Base-by-base conservation (phyloP, 2,329 filamentous ascomycete genomes). In the Botrytis aclada region DNA sequence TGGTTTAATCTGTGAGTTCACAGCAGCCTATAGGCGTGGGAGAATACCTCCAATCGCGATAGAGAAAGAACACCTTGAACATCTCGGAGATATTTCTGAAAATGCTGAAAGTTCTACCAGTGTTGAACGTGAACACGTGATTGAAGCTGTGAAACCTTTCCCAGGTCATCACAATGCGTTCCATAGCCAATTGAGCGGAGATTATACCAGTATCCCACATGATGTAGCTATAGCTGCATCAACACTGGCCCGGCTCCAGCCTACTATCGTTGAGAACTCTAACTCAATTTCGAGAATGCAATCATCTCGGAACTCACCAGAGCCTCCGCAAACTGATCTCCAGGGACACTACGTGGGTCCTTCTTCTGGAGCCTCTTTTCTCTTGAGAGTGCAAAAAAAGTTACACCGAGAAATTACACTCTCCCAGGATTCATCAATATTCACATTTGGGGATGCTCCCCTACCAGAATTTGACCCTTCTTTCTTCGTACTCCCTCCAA, bases 311-410 rank as follows among this genome's bases (percentile, higher is more conserved):
- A 81, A 81, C 20, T 85, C 84, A 4, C 84, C 84, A n/a, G 84
- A 85, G 73, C 84, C 84, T 3, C 78, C 81, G 10, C 82, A 85
- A 74, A 84, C 81, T 32, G 84, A 85, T 72, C 80, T 80, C 29
- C 83, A 86, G 79, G 85, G 83, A 7, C 76, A 86, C 73, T 86
- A 85, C 74, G 82, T 86, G 39, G 85, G 84, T 0, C 83, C 84
- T 6, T 82, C 84, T 0, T 85, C 84, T 1, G 85, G 84, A 0
- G 84, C 84, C 0, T 85, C 84, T 0, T 87, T 88, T 72, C 79
- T 88, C 18, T 81, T 85, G 0, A 81, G 86, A 14, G 84, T 86
- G 2, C 86, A 86, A 78, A 84, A 84, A 74, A 81, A 83, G 8
- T 82, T 87, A 12, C 84, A 84, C 74, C 81, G 84, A 67, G 82